Evolutionary conservation across 2,329 filamentous ascomycete genomes (phyloP).

Genomic region (Biscogniauxia mediterranea): DNA sequence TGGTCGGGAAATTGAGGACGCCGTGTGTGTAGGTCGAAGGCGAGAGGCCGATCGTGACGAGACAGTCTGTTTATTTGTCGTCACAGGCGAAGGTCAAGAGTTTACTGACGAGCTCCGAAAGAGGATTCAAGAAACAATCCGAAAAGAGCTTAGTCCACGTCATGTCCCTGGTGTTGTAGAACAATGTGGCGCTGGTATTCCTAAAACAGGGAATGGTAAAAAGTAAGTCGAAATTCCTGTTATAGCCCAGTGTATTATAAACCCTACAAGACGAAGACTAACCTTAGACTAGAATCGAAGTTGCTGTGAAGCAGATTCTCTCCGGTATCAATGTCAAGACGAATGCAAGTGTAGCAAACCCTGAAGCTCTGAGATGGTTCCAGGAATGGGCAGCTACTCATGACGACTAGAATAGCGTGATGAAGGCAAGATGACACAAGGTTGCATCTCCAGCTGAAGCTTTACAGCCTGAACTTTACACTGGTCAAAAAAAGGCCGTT

Average conservation of each 20-base stretch:
- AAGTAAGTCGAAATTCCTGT: slow-evolving; percentile 62
- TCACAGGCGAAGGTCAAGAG: slow-evolving; percentile 59
- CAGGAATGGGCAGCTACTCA: slow-evolving; percentile 67
- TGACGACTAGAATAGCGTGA: slow-evolving; percentile 17
- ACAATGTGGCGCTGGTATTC: slow-evolving; percentile 76
- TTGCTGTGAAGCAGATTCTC: slow-evolving; percentile 93
- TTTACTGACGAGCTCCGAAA: slow-evolving; percentile 61
- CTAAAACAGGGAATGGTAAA: slow-evolving; percentile 91
- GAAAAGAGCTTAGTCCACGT: slow-evolving; percentile 77
- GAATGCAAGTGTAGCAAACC: slow-evolving; percentile 90
- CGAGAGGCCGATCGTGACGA: slow-evolving; percentile 73
- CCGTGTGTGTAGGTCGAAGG: slow-evolving; percentile 80
- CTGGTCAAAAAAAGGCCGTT: too few relatives aligned
- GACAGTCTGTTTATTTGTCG: slow-evolving; percentile 84
- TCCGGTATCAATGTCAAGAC: slow-evolving; percentile 85
- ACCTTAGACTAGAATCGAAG: slow-evolving; percentile 69
- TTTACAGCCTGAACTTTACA: too few relatives aligned
- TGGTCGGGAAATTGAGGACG: slow-evolving; percentile 73
- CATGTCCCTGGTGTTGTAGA: slow-evolving; percentile 86
- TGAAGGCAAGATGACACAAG: neutral
- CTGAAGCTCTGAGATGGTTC: slow-evolving; percentile 87
- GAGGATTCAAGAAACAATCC: slow-evolving; percentile 66
- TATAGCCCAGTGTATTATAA: slow-evolving; percentile 6
- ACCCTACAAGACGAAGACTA: slow-evolving; percentile 9
- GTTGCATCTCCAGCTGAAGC: too few relatives aligned